Evolutionary conservation across 768 basidiomycete species (phyloP).

Genomic region (Boletus sp.): DNA sequence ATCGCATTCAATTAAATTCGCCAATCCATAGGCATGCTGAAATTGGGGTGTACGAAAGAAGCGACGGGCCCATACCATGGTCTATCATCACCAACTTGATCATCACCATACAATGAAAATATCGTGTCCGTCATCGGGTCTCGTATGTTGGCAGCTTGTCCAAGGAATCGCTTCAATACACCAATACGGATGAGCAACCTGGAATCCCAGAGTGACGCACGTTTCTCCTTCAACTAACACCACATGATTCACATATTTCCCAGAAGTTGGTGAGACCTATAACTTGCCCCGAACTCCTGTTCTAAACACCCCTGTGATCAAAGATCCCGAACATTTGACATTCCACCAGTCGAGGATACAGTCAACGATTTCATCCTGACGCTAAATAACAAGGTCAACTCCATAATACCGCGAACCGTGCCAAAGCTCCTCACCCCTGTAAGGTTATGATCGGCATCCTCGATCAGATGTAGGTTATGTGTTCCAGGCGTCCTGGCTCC

Average conservation of each 20-base stretch:
- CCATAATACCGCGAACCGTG: not conserved
- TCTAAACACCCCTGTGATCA: constrained; percentile 64
- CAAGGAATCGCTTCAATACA: not conserved
- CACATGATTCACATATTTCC: not conserved
- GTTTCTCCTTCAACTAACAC: not conserved
- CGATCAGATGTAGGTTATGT: constrained; percentile 66
- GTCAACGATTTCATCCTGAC: constrained; percentile 65
- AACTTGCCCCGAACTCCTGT: constrained; percentile 53
- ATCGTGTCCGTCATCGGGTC: not conserved
- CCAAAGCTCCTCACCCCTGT: constrained; percentile 43
- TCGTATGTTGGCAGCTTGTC: not conserved
- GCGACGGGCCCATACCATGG: not conserved
- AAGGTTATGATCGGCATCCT: constrained; percentile 80
- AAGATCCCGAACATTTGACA: constrained; percentile 40
- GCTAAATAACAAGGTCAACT: constrained; percentile 31
- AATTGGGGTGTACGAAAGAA: not conserved
- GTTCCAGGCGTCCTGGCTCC: constrained; percentile 61
- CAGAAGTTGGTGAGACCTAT: constrained; percentile 20
- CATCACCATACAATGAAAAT: not conserved
- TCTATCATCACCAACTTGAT: not conserved
- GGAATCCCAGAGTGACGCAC: too few species aligned
- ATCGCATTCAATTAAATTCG: not conserved
- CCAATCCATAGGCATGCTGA: not conserved
- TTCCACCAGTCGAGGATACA: constrained; percentile 70
- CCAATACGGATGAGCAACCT: not conserved